phyloP scores from a whole-genome alignment of 2,329 filamentous ascomycete species.

The Pseudophaeomoniella oleicola region DNA sequence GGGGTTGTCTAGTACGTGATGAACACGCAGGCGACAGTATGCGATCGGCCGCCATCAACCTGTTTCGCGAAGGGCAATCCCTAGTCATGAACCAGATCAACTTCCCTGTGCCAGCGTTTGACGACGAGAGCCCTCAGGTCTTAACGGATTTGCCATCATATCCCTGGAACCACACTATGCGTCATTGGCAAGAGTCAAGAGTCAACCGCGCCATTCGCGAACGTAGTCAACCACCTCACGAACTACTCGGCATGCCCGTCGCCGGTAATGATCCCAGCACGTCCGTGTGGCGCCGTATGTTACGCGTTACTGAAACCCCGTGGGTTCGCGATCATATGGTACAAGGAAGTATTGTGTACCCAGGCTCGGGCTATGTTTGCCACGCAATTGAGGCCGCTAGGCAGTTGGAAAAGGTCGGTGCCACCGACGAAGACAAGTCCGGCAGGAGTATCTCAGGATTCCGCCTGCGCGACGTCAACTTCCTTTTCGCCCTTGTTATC shows the following conservation, averaged over 20 bases:
- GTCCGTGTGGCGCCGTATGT: constrained; percentile 16
- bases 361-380: constrained; percentile 15
- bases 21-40: constrained; percentile 1
- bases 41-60: not conserved
- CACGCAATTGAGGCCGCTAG: constrained; percentile 17
- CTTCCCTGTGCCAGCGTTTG: not conserved
- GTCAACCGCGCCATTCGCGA: constrained; percentile 25
- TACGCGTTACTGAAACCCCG: constrained; percentile 13
- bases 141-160: constrained; percentile 26
- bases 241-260: constrained; percentile 10
- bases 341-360: constrained; percentile 12
- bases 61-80: not conserved
- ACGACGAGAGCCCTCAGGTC: no score
- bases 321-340: constrained; percentile 18
- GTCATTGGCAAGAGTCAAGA: constrained; percentile 29
- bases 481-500: constrained; percentile 4
- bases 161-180: constrained; percentile 32
- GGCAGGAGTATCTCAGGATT: constrained; percentile 5
- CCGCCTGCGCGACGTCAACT: constrained; percentile 11
- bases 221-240: constrained; percentile 16
- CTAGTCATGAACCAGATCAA: constrained; percentile 2
- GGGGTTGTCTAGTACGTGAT: not conserved
- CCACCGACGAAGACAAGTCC: not conserved
- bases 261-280: constrained; percentile 6
- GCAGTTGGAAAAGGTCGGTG: constrained; percentile 4